These are phyloP conservation scores for Achaetomiella virescens DNA, from an alignment of 495 filamentous ascomycete species.

Conservation along the genomic window DNA sequence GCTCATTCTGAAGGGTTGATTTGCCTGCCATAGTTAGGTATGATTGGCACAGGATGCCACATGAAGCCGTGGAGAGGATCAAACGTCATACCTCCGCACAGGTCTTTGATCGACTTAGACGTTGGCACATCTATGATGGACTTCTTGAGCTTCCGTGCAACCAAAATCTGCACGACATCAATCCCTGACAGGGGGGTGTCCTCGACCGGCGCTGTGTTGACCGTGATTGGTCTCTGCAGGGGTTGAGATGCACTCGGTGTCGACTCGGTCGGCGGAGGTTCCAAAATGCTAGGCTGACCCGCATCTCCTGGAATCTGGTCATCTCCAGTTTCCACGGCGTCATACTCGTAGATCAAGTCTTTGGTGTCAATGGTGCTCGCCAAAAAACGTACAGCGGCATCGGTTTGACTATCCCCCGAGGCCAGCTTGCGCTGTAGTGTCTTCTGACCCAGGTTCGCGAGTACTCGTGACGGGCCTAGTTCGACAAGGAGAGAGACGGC, in stretches of 20 bases:
- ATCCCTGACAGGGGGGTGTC: not conserved
- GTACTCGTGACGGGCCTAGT: not conserved
- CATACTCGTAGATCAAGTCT: not conserved
- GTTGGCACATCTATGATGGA: constrained; percentile 70
- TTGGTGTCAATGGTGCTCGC: not conserved
- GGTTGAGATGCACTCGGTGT: too few species aligned
- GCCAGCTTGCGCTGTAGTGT: not conserved
- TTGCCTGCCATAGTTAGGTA: constrained; percentile 55
- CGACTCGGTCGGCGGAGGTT: not conserved
- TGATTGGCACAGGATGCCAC: not conserved
- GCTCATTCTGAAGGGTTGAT: constrained; percentile 86
- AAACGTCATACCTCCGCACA: constrained; percentile 35
- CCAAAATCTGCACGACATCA: constrained; percentile 33
- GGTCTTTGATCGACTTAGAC: constrained; percentile 88
- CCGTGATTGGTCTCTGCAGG: too few species aligned
- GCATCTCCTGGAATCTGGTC: not conserved
- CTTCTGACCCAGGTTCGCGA: not conserved
- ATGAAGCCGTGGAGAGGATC: not conserved
- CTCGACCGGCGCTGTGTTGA: not conserved
- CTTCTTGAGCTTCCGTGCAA: constrained; percentile 93
- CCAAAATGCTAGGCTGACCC: not conserved
- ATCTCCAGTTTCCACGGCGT: not conserved
- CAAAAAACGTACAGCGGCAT: not conserved
- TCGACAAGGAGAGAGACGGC: not conserved
- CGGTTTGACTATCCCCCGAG: not conserved